Base-by-base conservation (phyloP, 2,329 filamentous ascomycete species). In the Chalaropsis ovoidea region DNA sequence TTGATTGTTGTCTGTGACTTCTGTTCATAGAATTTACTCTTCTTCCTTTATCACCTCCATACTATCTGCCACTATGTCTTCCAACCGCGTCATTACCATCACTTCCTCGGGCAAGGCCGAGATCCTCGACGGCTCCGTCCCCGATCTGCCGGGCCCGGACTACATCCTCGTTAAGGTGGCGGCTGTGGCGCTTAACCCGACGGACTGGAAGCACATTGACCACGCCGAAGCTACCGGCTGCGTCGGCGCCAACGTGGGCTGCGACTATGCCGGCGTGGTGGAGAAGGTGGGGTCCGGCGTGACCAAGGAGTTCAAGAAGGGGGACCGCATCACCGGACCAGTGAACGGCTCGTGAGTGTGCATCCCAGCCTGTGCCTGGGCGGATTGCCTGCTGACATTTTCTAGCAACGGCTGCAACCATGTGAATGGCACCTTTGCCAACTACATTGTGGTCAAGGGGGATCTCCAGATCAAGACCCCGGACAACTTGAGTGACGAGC, bases 221-320 rank as follows among this genome's bases (percentile, higher is more conserved):
- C 68, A 67, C 39, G 69, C 67, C 8, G 69, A 69, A n/a, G 65
- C 70, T 19, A 49, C 66, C 15, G 69, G 69, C 22, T 70, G 68
- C 61, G 64, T 60, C 11, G 70, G 70, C 27, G 47, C 68, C 56
- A 69, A 69, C 31, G 70, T 75, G 42, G 79, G 78, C 15, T 79
- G 75, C 62, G 80, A 81, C 69, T 81, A 77, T 64, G 76, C 76
- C 42, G 80, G 80, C 52, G 70, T 77, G 19, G 76, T 82, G 1
- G 75, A 78, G 62, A 74, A 78, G 65, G 74, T 81, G 47, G 80
- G 79, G 11, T 66, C 71, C 2, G 74, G 73, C 24, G 76, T 80
- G 31, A 77, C 73, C 35, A 76, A 77, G 68, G 68, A 71, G 4
- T 77, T 80, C 67, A 75, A 77, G 71, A 76, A 75, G 67, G 80